phyloP scores from a whole-genome alignment of 257 asterid species.

The Lantana camara region DNA sequence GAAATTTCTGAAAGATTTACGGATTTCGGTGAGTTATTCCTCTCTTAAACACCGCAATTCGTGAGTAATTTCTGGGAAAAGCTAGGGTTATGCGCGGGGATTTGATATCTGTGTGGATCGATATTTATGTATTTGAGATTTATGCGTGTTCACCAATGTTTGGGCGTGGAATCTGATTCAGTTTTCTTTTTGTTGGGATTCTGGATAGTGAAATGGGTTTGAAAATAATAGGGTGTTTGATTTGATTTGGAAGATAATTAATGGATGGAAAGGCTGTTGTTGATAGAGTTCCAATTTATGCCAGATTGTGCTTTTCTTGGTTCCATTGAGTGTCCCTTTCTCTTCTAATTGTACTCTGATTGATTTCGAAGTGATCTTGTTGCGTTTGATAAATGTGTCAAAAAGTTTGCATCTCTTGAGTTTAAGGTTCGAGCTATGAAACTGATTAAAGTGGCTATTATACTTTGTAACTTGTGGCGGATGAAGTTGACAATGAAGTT shows the following conservation, averaged over 20 bases:
- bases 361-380: neutral
- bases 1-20: neutral
- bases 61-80: neutral
- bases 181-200: no score
- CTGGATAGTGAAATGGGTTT: no score
- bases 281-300: neutral
- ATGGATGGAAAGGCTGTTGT: neutral
- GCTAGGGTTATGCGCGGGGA: neutral
- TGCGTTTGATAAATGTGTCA: neutral
- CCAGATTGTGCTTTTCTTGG: neutral
- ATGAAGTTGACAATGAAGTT: neutral
- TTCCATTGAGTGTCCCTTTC: neutral
- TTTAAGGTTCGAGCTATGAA: neutral
- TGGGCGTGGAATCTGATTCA: no score
- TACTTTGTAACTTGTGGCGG: neutral
- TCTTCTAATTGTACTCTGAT: no score
- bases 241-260: neutral
- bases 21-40: slow-evolving; percentile 1
- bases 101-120: neutral
- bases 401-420: neutral
- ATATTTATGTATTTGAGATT: neutral
- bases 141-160: neutral
- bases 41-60: slow-evolving; percentile 8
- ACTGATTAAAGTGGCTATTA: neutral
- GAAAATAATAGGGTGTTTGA: neutral